phyloP scores from a whole-genome alignment of 177 flowering plant species.

The Vitis hybrid region DNA sequence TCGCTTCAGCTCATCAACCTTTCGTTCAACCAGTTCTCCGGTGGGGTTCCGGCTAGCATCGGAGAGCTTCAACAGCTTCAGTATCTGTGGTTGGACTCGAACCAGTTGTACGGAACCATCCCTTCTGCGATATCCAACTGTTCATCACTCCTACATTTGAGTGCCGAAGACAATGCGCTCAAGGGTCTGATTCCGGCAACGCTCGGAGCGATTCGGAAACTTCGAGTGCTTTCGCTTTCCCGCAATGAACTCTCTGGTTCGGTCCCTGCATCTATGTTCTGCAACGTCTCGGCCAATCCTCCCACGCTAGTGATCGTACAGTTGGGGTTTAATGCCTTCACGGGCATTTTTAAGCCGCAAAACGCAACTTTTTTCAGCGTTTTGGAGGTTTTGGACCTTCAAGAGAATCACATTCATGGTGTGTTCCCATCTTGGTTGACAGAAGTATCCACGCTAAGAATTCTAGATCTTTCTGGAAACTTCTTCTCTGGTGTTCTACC shows the following conservation, averaged over 20 bases:
- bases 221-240: conserved; percentile 38
- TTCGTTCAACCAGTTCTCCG: conserved; percentile 43
- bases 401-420: conserved; percentile 30
- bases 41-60: conserved; percentile 39
- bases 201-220: conserved; percentile 31
- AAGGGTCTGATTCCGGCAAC: conserved; percentile 40
- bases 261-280: conserved; percentile 30
- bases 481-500: conserved; percentile 49
- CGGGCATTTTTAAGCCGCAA: conserved; percentile 34
- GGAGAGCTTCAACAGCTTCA: conserved; percentile 38
- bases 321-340: conserved; percentile 43
- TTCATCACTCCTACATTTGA: conserved; percentile 43
- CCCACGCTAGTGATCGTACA: conserved; percentile 26
- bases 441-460: conserved; percentile 17
- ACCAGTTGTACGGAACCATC: conserved; percentile 40
- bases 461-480: conserved; percentile 38
- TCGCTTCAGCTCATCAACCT: conserved; percentile 52
- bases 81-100: conserved; percentile 42
- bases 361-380: conserved; percentile 9
- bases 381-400: conserved; percentile 41
- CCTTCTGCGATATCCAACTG: conserved; percentile 53
- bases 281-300: conserved; percentile 12
- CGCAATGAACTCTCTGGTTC: conserved; percentile 34
- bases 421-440: conserved; percentile 40
- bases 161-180: conserved; percentile 40